phyloP scores from a whole-genome alignment of 163 green algal genomes.

The Scenedesmus sp. region DNA sequence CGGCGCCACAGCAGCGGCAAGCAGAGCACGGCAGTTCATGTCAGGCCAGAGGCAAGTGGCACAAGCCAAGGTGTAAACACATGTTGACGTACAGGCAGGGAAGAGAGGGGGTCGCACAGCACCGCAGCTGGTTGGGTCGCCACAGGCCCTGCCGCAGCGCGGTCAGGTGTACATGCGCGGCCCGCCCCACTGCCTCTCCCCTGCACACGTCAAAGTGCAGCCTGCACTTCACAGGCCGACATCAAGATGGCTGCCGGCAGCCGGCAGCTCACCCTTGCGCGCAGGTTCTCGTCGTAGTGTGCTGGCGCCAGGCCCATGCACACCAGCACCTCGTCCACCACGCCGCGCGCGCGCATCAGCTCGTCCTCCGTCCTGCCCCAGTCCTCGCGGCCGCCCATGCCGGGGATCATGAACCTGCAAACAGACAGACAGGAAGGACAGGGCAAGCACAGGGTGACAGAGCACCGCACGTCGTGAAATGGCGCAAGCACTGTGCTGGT shows the following conservation, averaged over 20 bases:
- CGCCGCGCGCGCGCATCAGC: constrained; percentile 48
- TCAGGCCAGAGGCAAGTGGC: too few species aligned
- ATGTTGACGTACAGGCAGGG: too few species aligned
- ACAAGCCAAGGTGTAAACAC: too few species aligned
- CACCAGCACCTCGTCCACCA: constrained; percentile 48
- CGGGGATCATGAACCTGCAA: constrained; percentile 44
- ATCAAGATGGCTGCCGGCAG: background rate
- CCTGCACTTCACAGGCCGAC: background rate
- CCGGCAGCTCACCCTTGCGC: constrained; percentile 30
- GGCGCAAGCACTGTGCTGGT: background rate
- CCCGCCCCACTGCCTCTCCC: background rate
- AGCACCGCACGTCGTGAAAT: background rate
- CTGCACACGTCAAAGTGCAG: background rate
- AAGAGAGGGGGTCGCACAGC: too few species aligned
- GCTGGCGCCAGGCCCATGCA: constrained; percentile 43
- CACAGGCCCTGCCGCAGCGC: background rate
- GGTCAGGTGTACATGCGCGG: background rate
- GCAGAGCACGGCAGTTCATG: background rate
- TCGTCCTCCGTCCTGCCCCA: constrained; percentile 50
- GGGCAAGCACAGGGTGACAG: background rate
- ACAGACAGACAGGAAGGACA: background rate
- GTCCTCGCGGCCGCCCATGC: constrained; percentile 50
- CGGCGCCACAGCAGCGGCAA: background rate
- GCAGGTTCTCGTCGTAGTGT: constrained; percentile 53
- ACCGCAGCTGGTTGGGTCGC: too few species aligned